Percentiles rank a stretch among this genome's conserved stretches.
Conservation (phyloP, 768 basidiomycete genomes). For the Macrolepiota fuliginosa region DNA sequence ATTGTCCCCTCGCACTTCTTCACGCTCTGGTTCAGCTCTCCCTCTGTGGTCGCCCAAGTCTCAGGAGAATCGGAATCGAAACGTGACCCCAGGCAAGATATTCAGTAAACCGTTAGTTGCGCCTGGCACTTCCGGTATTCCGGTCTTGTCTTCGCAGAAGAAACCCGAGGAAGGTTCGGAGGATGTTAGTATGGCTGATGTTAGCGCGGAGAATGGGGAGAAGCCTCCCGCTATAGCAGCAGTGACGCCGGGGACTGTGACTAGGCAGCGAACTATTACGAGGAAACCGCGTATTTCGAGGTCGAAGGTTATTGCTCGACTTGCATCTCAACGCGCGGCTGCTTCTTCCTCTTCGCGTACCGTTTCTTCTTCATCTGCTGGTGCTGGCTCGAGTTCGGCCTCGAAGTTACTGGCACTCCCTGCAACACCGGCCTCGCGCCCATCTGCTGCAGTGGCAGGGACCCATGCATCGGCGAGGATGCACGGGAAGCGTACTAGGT, state of each 20-base stretch:
- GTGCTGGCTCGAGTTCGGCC: background rate
- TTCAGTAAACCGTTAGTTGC: constrained; percentile 51
- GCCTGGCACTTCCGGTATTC: constrained; percentile 32
- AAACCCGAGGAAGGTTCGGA: background rate
- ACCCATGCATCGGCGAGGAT: constrained; percentile 14
- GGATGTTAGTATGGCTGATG: background rate
- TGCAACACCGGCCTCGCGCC: constrained; percentile 21
- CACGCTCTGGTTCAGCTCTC: constrained; percentile 2
- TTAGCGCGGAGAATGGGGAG: background rate
- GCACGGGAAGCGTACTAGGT: constrained; percentile 27
- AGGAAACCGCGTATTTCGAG: constrained; percentile 79
- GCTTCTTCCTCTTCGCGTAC: constrained; percentile 3
- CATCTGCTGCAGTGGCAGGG: background rate
- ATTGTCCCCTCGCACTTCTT: background rate
- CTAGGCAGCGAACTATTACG: constrained; percentile 30
- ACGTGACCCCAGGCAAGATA: constrained; percentile 31
- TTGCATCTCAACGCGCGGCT: constrained; percentile 70
- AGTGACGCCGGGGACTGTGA: background rate
- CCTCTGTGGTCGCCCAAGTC: constrained; percentile 13
- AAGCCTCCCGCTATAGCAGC: too few species aligned
- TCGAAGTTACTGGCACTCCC: constrained; percentile 4
- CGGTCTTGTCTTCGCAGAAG: constrained; percentile 12
- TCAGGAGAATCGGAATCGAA: background rate
- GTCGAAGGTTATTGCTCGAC: constrained; percentile 73
- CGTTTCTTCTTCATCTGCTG: background rate